Evolutionary conservation across 768 basidiomycete genomes (phyloP), one percentile per base, ranked within the genome.

Genomic region (Leccinum obscurum): DNA sequence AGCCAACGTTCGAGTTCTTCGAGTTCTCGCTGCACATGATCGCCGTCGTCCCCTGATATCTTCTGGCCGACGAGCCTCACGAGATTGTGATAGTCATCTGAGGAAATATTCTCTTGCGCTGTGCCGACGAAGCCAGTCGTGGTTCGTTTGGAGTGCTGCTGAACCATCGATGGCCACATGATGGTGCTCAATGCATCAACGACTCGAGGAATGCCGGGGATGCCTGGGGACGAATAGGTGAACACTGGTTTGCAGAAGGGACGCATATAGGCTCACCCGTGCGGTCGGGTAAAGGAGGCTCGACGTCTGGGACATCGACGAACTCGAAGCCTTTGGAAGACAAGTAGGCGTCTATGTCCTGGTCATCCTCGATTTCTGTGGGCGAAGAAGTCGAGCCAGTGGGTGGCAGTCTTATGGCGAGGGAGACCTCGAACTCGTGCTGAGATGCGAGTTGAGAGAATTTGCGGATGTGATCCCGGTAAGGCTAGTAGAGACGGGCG

Each of bases 161-260:
- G 67, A 51, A 83, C 74, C 83, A 94, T 87, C 0, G 88, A 88
- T 4, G 92, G 88, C 92, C 92, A 94, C 87, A 93, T 92, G 66
- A 94, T 85, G 1, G 92, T 92, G 71, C 90, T 88, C 49, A 94
- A 76, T 11, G 92, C 89, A 68, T 92, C 90, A 20, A 90, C 65
- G 8, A 92, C 85, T 26, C 92, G 85, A 32, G 84, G 82, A 35
- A 92, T 80, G 13, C 82, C 82, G 15, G 70, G 82, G 55, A 84
- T 78, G 17, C 76, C 85, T 85, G 52, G 37, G 54, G 30, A 56
- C 6, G 7, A 11, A 53, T 13, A 51, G 32, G 15, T 63, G 57
- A 63, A 55, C 30, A 14, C 35, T 32, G 28, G 3, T 8, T 10
- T 11, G 41, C 6, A 20, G 54, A 3, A 11, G 30, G 22, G 41